A percentile compares a stretch with the other conserved stretches of the same genome.
Conservation (phyloP, 148 eudicot species). For the Oxyria digyna region DNA sequence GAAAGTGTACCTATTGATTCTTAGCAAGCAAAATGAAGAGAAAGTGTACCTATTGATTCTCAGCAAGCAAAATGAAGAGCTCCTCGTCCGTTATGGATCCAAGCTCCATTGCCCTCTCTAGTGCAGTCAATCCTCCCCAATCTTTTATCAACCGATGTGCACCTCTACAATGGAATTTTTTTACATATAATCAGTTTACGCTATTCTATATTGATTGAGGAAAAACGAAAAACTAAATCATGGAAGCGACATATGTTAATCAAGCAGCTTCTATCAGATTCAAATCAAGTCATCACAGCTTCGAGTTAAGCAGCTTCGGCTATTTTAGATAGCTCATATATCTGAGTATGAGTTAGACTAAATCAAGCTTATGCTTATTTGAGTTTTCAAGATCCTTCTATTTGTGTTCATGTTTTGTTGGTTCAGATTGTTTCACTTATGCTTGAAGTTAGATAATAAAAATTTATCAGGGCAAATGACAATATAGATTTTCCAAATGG, state of each 20-base stretch:
- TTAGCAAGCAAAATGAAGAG: constrained; percentile 49
- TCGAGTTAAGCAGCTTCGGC: background rate
- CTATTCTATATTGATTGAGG: background rate
- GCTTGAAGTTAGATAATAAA: background rate
- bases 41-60: constrained; percentile 27
- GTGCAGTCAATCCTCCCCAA: constrained; percentile 61
- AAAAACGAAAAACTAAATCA: background rate
- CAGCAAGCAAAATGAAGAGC: constrained; percentile 77
- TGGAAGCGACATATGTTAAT: background rate
- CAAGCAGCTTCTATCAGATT: background rate
- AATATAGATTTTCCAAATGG: background rate
- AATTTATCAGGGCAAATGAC: background rate
- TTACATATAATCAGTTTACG: background rate
- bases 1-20: constrained; percentile 21
- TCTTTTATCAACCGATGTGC: constrained; percentile 69
- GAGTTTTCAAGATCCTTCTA: background rate
- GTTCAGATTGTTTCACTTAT: background rate
- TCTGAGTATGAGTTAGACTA: background rate
- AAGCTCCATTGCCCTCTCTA: constrained; percentile 97
- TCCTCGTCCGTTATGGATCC: constrained; percentile 91
- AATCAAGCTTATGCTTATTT: background rate
- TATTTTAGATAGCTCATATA: background rate
- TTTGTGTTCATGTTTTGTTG: background rate
- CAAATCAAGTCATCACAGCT: background rate
- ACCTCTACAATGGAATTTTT: constrained; percentile 36